Conservation (phyloP, 2,329 filamentous ascomycete genomes). For the Trichophyton mentagrophytes region DNA sequence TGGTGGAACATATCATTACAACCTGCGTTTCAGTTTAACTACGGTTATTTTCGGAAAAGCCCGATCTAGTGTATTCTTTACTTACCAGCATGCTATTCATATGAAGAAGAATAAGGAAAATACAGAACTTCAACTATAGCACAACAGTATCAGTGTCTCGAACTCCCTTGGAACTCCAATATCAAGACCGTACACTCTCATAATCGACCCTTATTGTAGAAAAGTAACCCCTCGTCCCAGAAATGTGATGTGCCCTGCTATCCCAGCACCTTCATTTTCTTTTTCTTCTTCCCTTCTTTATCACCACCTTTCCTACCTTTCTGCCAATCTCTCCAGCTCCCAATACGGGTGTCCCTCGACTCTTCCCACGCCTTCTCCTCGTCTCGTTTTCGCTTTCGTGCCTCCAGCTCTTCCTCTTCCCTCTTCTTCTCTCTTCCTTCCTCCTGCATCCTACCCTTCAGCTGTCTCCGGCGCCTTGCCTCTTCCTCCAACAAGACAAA, state of each 20-base stretch:
- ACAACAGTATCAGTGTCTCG: not conserved
- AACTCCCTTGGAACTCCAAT: not conserved
- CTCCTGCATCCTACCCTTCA: conserved; percentile 92
- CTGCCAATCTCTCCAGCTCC: conserved; percentile 85
- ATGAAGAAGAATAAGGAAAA: not conserved
- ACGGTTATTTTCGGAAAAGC: not conserved
- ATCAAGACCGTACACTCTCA: not conserved
- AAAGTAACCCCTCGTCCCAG: not conserved
- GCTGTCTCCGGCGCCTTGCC: conserved; percentile 64
- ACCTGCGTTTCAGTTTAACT: not conserved
- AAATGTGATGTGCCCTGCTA: not conserved
- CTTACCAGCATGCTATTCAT: not conserved
- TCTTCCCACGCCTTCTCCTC: conserved; percentile 94
- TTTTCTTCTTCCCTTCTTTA: conserved; percentile 51
- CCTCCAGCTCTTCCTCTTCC: conserved; percentile 72
- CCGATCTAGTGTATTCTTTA: not conserved
- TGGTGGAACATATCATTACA: not conserved
- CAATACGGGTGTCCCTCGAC: conserved; percentile 79
- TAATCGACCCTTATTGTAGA: not conserved
- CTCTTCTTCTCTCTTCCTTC: conserved; percentile 80
- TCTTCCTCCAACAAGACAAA: conserved; percentile 89
- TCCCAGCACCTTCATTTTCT: conserved; percentile 38
- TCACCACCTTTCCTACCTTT: conserved; percentile 45
- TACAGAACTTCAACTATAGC: too few species aligned
- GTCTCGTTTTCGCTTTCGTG: conserved; percentile 72